A percentile compares a stretch with the other conserved stretches of the same genome.
Conservation (phyloP, 2,329 filamentous ascomycete genomes). For the Cladosporium austrohemisphaericum region DNA sequence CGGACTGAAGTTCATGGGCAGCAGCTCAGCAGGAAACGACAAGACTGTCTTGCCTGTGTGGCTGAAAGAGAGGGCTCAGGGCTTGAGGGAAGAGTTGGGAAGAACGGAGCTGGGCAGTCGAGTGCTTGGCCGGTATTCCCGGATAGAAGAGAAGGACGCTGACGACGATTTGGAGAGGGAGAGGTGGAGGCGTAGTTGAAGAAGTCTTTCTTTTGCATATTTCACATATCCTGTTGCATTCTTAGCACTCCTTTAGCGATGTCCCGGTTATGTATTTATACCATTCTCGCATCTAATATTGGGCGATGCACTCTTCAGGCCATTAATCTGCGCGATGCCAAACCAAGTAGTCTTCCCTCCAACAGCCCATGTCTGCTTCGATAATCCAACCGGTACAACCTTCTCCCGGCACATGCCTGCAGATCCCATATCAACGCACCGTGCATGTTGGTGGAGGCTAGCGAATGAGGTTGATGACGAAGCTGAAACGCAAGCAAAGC, state of each 20-base stretch:
- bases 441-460: too few relatives aligned
- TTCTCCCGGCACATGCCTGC: too few relatives aligned
- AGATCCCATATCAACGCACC: too few relatives aligned
- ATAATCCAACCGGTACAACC: too few relatives aligned
- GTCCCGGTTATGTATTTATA: neutral
- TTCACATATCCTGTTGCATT: neutral
- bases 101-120: constrained; percentile 17
- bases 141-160: constrained; percentile 21
- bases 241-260: neutral
- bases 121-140: constrained; percentile 21
- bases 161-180: constrained; percentile 10
- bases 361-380: too few relatives aligned
- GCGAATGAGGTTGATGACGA: constrained; percentile 8
- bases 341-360: too few relatives aligned
- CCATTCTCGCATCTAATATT: too few relatives aligned
- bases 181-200: constrained; percentile 2
- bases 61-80: neutral
- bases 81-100: constrained; percentile 1
- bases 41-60: constrained; percentile 4
- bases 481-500: neutral
- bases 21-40: neutral
- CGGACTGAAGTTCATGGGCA: constrained; percentile 4
- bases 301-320: too few relatives aligned
- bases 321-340: too few relatives aligned
- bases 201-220: neutral